phyloP scores from a whole-genome alignment of 2,329 filamentous ascomycete genomes.

The Venturia oleaginea region DNA sequence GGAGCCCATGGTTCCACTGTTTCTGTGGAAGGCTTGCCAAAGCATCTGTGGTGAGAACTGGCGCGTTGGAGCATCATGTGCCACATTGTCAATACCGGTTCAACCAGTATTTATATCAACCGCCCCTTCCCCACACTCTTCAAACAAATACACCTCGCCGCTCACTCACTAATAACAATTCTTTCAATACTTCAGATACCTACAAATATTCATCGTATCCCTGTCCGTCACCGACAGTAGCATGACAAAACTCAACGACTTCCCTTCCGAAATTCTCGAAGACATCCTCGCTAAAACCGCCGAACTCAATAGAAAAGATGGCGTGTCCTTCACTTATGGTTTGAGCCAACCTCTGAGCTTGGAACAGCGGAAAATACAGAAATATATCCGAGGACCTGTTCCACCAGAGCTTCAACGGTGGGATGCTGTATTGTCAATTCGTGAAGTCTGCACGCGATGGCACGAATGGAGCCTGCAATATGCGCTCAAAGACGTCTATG shows the following conservation, averaged over 20 bases:
- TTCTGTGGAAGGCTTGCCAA: not conserved
- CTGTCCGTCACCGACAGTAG: not conserved
- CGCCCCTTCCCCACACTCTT: not conserved
- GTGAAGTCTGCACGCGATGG: slow-evolving; percentile 42
- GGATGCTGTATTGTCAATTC: slow-evolving; percentile 40
- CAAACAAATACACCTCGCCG: not conserved
- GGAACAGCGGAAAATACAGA: slow-evolving; percentile 35
- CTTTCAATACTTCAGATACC: not conserved
- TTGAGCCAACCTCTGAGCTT: slow-evolving; percentile 41
- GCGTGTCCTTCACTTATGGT: slow-evolving; percentile 44
- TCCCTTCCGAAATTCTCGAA: slow-evolving; percentile 44
- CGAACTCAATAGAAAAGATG: slow-evolving; percentile 37
- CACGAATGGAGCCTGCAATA: slow-evolving; percentile 45
- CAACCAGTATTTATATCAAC: not conserved
- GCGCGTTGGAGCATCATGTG: slow-evolving; percentile 1
- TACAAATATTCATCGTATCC: not conserved
- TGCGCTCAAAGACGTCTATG: slow-evolving; percentile 42
- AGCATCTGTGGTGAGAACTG: too few relatives aligned
- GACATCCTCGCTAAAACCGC: slow-evolving; percentile 42
- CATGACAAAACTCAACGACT: slow-evolving; percentile 38
- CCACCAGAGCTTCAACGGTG: slow-evolving; percentile 43
- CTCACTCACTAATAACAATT: not conserved
- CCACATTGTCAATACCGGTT: not conserved
- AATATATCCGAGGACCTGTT: slow-evolving; percentile 43
- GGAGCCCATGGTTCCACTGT: slow-evolving; percentile 3